Conservation (phyloP, 2,329 filamentous ascomycete species). For the Cytospora mali region DNA sequence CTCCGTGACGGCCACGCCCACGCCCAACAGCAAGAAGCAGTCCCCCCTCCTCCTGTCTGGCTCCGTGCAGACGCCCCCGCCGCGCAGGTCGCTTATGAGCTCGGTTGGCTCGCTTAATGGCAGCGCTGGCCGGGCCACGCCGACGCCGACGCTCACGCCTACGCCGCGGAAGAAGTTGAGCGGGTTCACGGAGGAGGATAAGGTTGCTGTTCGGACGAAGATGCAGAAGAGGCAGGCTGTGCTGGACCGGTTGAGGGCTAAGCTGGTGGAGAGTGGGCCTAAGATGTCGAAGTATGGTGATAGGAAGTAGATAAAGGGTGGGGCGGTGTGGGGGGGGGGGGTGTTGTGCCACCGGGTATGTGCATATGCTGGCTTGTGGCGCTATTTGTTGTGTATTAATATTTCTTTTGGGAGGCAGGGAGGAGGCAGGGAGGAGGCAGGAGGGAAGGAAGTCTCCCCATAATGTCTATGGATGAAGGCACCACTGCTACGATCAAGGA, state of each 20-base stretch:
- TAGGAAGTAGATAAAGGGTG: conserved; percentile 8
- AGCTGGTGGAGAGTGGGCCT: conserved; percentile 53
- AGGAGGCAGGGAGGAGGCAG: too few relatives aligned
- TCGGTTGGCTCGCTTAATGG: conserved; percentile 43
- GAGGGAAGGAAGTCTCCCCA: background rate
- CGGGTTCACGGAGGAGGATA: conserved; percentile 62
- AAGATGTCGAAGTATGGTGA: conserved; percentile 47
- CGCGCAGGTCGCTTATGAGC: conserved; percentile 45
- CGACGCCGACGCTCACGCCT: conserved; percentile 48
- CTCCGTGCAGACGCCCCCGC: conserved; percentile 35
- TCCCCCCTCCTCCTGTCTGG: conserved; percentile 39
- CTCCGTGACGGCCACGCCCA: conserved; percentile 46
- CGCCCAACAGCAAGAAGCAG: conserved; percentile 36
- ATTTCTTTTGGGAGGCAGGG: background rate
- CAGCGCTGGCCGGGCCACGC: conserved; percentile 33
- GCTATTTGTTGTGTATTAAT: background rate
- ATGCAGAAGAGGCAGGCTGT: conserved; percentile 56
- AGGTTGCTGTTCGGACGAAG: conserved; percentile 57
- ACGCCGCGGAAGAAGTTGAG: conserved; percentile 64
- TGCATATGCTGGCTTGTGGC: background rate
- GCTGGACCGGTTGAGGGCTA: conserved; percentile 52
- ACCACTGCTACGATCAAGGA: background rate
- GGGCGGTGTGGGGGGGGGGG: background rate
- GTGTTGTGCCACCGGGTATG: background rate
- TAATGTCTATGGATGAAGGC: background rate